Conservation (phyloP, 306 rosid genomes). For the Luffa aegyptiaca region DNA sequence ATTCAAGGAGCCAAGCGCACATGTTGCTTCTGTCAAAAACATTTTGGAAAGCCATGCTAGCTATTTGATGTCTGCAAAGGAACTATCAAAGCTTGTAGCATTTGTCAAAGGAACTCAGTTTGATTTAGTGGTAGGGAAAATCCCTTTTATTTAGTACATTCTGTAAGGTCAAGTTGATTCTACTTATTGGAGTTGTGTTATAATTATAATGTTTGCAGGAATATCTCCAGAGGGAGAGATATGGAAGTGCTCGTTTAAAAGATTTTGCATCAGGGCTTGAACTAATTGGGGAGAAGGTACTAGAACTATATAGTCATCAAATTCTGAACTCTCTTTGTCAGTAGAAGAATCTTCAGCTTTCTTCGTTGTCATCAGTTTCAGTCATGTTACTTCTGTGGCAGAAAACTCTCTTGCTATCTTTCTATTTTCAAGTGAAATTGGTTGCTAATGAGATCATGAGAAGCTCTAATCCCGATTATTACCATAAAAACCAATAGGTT, state of each 20-base stretch:
- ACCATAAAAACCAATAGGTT: neutral
- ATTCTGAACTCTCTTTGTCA: neutral
- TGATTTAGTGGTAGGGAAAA: conserved; percentile 77
- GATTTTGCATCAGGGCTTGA: conserved; percentile 91
- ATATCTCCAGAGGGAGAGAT: conserved; percentile 84
- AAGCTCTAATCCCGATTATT: neutral
- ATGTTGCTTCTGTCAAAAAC: conserved; percentile 73
- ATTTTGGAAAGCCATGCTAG: conserved; percentile 92
- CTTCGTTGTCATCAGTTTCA: neutral
- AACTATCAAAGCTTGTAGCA: conserved; percentile 95
- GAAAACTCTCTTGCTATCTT: neutral
- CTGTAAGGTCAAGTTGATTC: neutral
- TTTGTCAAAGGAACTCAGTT: conserved; percentile 96
- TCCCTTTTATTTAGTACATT: neutral
- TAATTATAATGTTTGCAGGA: conserved; percentile 39
- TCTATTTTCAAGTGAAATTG: neutral
- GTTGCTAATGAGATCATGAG: neutral
- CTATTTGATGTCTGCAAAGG: conserved; percentile 88
- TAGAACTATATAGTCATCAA: conserved; percentile 6
- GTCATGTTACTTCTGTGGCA: neutral
- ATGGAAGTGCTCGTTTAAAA: conserved; percentile 83
- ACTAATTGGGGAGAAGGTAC: conserved; percentile 76
- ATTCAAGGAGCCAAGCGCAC: conserved; percentile 83
- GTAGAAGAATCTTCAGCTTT: neutral
- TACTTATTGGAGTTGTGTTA: neutral